Percentiles rank a stretch among this genome's conserved stretches.
These are phyloP conservation scores for Xylaria hypoxylon DNA, from an alignment of 2,329 filamentous ascomycete species.

Conservation along the genomic window DNA sequence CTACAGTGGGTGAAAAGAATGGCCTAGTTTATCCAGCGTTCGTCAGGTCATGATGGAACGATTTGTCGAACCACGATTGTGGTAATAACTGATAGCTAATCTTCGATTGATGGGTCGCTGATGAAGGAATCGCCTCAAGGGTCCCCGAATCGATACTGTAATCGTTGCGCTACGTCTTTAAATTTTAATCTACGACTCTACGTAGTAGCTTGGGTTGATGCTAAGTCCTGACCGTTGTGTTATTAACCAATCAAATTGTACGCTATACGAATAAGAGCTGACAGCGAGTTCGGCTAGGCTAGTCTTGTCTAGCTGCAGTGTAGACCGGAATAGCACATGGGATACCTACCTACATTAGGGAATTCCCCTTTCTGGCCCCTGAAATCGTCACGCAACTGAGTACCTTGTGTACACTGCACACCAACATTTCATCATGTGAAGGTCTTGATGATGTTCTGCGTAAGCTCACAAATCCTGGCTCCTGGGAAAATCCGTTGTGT, in stretches of 20 bases:
- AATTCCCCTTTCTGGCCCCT: conserved; percentile 13
- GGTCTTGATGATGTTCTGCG: background rate
- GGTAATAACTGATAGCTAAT: conserved; percentile 14
- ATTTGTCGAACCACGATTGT: conserved; percentile 44
- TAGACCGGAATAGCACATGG: too few relatives aligned
- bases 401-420: too few relatives aligned
- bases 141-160: conserved; percentile 25
- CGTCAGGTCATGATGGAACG: conserved; percentile 52
- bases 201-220: conserved; percentile 16
- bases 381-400: background rate
- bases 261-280: conserved; percentile 40
- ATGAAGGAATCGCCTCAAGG: conserved; percentile 16
- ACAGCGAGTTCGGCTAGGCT: background rate
- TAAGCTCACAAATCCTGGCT: background rate
- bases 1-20: background rate
- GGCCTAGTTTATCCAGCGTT: conserved; percentile 15
- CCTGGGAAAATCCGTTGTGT: too few relatives aligned
- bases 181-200: conserved; percentile 13
- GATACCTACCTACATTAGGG: too few relatives aligned
- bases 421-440: conserved; percentile 1
- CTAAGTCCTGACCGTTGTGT: background rate
- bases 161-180: background rate
- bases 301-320: too few relatives aligned
- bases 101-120: conserved; percentile 26
- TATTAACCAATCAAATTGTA: conserved; percentile 24